Base-by-base conservation (phyloP, 768 basidiomycete species). In the Amanita molliuscula region DNA sequence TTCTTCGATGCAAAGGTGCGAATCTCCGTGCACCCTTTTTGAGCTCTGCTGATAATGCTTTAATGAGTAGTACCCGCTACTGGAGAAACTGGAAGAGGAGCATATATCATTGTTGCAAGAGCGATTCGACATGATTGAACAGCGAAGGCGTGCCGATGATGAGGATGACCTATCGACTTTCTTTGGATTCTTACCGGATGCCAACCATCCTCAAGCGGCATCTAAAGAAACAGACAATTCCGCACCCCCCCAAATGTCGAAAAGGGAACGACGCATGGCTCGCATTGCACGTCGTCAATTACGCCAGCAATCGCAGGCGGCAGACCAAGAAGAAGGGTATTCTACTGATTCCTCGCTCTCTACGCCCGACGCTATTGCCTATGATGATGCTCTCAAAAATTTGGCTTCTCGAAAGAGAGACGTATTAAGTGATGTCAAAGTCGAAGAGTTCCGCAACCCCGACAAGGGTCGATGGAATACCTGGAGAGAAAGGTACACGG, bases 1-100 rank as follows among this genome's bases (percentile, higher is more conserved):
- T 92, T 93, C 62, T 68, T 93, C 16, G 90, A 93, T 58, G 86
- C 88, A 67, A 93, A 93, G 80, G 89, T 87, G 16, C 3, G 65
- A 25, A 43, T 15, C 37, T 21, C n/a, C 16, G 6, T n/a, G 10
- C 38, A 37, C 31, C 20, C 47, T 54, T 4, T 42, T 48, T 23
- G 20, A n/a, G 26, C 16, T 34, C 11, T 20, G 18, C 18, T 45
- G 16, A 40, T 53, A 61, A 6, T 16, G 6, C 10, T 15, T 31
- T 28, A 31, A 9, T 16, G 8, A 5, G 13, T 23, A 93, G 90
- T 90, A 79, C 56, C 89, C 89, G 6, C 66, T 69, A 31, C 71
- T 93, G 10, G 90, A 92, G 62, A 79, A 76, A 53, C 70, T 91
- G 6, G 90, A 92, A 60, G 75, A 81, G 15, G 86, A 89, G 53